phyloP scores from a whole-genome alignment of 148 eudicot genomes.

The Heliamphora exappendiculata region DNA sequence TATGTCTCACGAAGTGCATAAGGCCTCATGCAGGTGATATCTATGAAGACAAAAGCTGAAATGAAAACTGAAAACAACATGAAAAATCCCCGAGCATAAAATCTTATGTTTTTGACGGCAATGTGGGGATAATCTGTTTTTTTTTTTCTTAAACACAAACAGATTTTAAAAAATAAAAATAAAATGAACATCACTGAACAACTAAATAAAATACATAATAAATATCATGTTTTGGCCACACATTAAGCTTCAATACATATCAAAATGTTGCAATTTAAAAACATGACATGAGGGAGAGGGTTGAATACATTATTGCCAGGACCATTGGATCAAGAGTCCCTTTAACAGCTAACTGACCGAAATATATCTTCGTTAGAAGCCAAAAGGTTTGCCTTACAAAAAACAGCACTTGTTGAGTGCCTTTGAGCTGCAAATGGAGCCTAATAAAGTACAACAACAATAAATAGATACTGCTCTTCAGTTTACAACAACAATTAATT shows the following conservation, averaged over 20 bases:
- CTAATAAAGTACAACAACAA: too few relatives aligned
- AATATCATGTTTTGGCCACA: not conserved
- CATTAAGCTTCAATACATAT: not conserved
- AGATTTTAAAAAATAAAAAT: not conserved
- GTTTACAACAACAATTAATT: too few relatives aligned
- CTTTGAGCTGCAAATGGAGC: too few relatives aligned
- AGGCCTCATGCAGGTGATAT: not conserved
- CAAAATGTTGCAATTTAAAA: not conserved
- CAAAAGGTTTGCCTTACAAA: too few relatives aligned
- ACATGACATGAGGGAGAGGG: too few relatives aligned
- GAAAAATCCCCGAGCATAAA: not conserved
- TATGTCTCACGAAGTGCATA: not conserved
- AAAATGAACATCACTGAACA: not conserved
- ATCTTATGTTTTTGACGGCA: not conserved
- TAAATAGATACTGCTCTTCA: too few relatives aligned
- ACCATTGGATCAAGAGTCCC: not conserved
- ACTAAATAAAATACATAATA: not conserved
- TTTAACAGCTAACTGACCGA: not conserved
- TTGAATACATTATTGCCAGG: not conserved
- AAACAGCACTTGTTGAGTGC: too few relatives aligned
- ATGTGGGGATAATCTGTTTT: not conserved
- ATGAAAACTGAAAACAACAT: not conserved
- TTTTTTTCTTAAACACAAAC: too few relatives aligned
- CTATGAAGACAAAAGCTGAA: not conserved
- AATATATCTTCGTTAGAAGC: not conserved